phyloP scores from a whole-genome alignment of 2,329 filamentous ascomycete species.

The Fusarium sp. region DNA sequence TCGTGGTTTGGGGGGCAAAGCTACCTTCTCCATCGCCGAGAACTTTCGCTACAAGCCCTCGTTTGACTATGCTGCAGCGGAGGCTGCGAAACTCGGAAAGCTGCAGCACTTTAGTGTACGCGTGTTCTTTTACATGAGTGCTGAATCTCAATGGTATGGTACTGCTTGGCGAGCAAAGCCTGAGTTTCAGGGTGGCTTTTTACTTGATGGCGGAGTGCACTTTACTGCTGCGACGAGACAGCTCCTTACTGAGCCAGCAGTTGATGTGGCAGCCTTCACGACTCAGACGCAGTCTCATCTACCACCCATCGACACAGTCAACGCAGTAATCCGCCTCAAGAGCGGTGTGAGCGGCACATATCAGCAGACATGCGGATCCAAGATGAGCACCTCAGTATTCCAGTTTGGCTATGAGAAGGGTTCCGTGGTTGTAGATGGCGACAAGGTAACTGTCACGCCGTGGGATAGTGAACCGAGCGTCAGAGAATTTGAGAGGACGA shows the following conservation, averaged over 20 bases:
- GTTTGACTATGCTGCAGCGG: conserved; percentile 65
- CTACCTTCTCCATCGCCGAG: conserved; percentile 73
- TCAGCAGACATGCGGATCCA: conserved; percentile 67
- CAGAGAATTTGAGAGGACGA: conserved; percentile 61
- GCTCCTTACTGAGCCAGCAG: conserved; percentile 61
- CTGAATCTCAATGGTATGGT: conserved; percentile 59
- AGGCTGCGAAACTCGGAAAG: conserved; percentile 50
- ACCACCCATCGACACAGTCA: conserved; percentile 74
- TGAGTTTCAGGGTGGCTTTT: conserved; percentile 78
- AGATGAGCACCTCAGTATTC: conserved; percentile 64
- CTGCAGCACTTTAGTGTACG: conserved; percentile 60
- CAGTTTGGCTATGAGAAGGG: conserved; percentile 69
- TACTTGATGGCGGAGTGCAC: conserved; percentile 82
- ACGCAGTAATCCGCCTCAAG: conserved; percentile 65
- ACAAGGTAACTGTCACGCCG: conserved; percentile 54
- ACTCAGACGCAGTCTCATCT: conserved; percentile 66
- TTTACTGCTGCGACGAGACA: conserved; percentile 71
- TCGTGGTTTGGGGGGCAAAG: conserved; percentile 40
- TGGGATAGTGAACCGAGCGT: conserved; percentile 48
- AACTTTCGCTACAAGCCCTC: conserved; percentile 75
- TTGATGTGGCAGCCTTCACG: conserved; percentile 65
- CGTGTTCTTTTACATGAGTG: conserved; percentile 50
- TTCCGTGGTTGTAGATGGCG: conserved; percentile 60
- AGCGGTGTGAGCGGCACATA: conserved; percentile 68
- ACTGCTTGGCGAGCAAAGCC: conserved; percentile 75